Percentiles rank a stretch among this genome's conserved stretches.
phyloP scores from a whole-genome alignment of 2,329 filamentous ascomycete species.

The Chrysosporium queenslandicum region DNA sequence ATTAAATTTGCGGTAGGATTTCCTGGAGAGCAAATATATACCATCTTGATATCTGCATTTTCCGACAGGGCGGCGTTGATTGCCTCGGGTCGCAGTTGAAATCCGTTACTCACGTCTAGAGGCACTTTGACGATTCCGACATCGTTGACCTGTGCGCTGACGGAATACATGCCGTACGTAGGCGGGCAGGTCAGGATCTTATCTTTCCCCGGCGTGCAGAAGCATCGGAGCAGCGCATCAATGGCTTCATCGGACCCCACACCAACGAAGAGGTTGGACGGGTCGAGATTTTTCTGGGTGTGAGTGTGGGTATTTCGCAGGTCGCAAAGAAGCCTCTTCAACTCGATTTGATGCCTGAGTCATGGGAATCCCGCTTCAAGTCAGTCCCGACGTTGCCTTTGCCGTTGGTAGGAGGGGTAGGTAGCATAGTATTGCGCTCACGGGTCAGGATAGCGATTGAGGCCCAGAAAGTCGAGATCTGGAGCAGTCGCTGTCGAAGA shows the following conservation, averaged over 20 bases:
- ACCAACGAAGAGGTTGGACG: conserved; percentile 83
- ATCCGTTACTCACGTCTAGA: conserved; percentile 59
- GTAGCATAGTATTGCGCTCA: conserved; percentile 22
- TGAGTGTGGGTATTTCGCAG: conserved; percentile 75
- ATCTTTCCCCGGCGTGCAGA: conserved; percentile 78
- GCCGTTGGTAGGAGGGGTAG: neutral
- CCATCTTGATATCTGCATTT: conserved; percentile 64
- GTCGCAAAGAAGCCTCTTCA: conserved; percentile 79
- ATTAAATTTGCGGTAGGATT: conserved; percentile 83
- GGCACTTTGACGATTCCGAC: conserved; percentile 78
- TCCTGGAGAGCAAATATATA: conserved; percentile 88
- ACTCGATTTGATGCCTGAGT: conserved; percentile 61
- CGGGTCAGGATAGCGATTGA: conserved; percentile 94
- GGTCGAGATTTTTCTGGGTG: conserved; percentile 60
- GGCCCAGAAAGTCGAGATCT: conserved; percentile 63
- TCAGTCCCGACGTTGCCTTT: neutral
- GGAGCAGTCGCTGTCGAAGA: conserved; percentile 31
- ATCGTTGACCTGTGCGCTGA: conserved; percentile 91
- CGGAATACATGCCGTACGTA: conserved; percentile 97
- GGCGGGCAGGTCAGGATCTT: conserved; percentile 91
- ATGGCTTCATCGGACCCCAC: conserved; percentile 96
- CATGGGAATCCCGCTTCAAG: neutral
- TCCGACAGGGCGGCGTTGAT: conserved; percentile 57
- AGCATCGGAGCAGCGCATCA: conserved; percentile 84
- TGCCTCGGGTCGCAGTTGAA: conserved; percentile 61